These are phyloP conservation scores for Vachellia collinsii DNA, from an alignment of 306 rosid genomes.

Conservation along the genomic window DNA sequence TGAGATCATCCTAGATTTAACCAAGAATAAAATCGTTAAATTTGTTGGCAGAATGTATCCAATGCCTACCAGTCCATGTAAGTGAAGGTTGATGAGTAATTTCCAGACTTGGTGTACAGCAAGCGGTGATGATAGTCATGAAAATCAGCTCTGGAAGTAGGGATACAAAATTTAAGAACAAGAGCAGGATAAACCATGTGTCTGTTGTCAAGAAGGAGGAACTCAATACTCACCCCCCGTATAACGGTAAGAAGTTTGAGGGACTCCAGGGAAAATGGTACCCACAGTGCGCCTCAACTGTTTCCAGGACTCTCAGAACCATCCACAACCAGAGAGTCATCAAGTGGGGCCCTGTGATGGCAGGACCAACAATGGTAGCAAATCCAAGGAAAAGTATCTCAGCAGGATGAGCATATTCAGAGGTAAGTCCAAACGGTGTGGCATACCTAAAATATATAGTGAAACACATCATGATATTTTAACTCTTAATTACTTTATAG, in stretches of 20 bases:
- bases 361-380: constrained; percentile 95
- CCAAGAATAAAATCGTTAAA: constrained; percentile 7
- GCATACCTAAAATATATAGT: constrained; percentile 66
- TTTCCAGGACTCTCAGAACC: constrained; percentile 90
- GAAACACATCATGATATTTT: background rate
- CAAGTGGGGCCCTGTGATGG: constrained; percentile 95
- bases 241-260: constrained; percentile 85
- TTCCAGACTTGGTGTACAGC: constrained; percentile 94
- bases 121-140: constrained; percentile 98
- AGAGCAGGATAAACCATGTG: constrained; percentile 4
- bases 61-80: constrained; percentile 86
- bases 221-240: constrained; percentile 78
- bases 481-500: constrained; percentile 25
- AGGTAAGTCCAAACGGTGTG: constrained; percentile 93
- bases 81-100: constrained; percentile 91
- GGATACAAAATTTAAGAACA: constrained; percentile 35
- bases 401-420: constrained; percentile 98
- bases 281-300: constrained; percentile 96
- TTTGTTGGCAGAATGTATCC: constrained; percentile 20
- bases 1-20: constrained; percentile 7
- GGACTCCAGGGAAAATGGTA: constrained; percentile 97
- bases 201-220: constrained; percentile 29
- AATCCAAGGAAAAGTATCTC: constrained; percentile 98
- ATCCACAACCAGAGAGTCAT: constrained; percentile 94
- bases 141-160: constrained; percentile 78